Base-by-base conservation (phyloP, 176 grass and related monocot genomes). In the Oryza meridionalis region DNA sequence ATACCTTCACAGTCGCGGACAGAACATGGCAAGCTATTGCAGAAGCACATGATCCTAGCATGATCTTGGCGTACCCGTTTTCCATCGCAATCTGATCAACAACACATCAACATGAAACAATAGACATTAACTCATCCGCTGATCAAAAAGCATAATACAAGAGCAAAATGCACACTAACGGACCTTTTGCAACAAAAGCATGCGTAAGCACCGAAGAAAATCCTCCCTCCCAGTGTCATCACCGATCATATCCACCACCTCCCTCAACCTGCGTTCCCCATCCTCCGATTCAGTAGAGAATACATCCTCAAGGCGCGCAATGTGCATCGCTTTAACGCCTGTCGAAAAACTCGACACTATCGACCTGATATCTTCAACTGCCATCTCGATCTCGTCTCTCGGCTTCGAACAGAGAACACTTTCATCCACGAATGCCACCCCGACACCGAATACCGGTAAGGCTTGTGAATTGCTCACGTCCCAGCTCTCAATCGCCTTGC, bases 151-250 rank as follows among this genome's bases (percentile, higher is more conserved):
- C 45, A 55, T 32, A 21, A 37, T 5, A 2, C 17, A 51, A 63
- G 13, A 68, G 63, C 5, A 9, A 35, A 35, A 35, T 7, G 24
- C 11, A 70, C 8, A 47, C 63, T 25, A 2, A 87, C 50, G 0
- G 76, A 99, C 96, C 91, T 90, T 96, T 80, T 96, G 93, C 70
- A 99, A 80, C 24, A 46, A 89, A 81, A 88, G 85, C 85, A 99
- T 90, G 62, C 88, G 78, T 76, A 92, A 82, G 15, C 84, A 77
- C 37, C 17, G 51, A 85, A 96, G 31, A 43, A 99, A 91, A 87
- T 99, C 96, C 31, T 96, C 96, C 86, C 69, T 93, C 38, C 96
- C 96, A 1, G 91, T 99, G 59, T 76, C 89, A 84, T 99, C 96
- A 81, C 32, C 37, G 72, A 96, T 87, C 73, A 86, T 72, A 38